Evolutionary conservation across 1,284 basidiomycete species (phyloP).

Genomic region (Papiliotrema terrestris): DNA sequence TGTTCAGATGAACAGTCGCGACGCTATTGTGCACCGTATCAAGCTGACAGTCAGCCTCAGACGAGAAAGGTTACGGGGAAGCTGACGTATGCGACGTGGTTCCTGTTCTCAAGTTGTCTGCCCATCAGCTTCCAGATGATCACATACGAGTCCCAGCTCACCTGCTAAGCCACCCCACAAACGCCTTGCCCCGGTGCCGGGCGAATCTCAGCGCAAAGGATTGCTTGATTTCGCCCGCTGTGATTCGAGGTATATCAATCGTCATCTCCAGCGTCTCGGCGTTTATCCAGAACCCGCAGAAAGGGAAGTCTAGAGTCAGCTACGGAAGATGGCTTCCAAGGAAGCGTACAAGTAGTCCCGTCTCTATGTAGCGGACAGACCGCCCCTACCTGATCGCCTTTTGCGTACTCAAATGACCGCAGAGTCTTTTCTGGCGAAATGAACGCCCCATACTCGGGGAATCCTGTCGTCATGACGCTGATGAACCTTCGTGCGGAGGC

Average conservation of each 20-base stretch:
- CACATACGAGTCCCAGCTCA: neutral
- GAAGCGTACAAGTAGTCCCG: constrained; percentile 10
- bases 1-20: constrained; percentile 66
- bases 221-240: constrained; percentile 50
- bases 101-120: constrained; percentile 47
- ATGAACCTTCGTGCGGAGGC: constrained; percentile 68
- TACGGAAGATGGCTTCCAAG: neutral
- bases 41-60: constrained; percentile 42
- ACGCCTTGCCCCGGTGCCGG: constrained; percentile 29
- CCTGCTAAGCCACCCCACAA: constrained; percentile 45
- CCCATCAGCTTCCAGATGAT: neutral
- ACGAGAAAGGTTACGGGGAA: neutral
- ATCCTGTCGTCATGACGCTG: constrained; percentile 73
- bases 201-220: constrained; percentile 41
- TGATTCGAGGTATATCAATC: constrained; percentile 67
- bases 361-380: constrained; percentile 11
- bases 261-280: constrained; percentile 70
- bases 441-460: constrained; percentile 88
- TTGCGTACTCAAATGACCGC: constrained; percentile 48
- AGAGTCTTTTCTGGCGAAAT: constrained; percentile 85
- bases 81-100: constrained; percentile 45
- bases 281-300: constrained; percentile 81
- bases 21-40: constrained; percentile 70
- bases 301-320: constrained; percentile 67
- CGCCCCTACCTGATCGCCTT: constrained; percentile 19